Conservation (phyloP, 371 early-diverging fungal genomes). For the Zychaea mexicana region DNA sequence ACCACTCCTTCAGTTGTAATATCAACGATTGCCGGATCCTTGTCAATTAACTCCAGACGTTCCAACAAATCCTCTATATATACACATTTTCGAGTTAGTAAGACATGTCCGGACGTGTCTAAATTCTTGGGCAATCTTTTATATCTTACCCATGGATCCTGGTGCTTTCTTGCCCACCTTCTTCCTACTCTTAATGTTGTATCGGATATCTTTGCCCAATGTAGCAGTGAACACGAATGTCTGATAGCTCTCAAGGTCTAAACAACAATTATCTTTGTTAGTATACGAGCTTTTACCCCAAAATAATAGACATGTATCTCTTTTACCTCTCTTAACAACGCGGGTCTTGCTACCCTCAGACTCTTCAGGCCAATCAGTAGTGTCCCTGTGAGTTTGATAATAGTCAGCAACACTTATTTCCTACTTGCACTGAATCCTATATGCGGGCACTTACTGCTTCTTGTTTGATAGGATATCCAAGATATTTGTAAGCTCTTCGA, state of each 20-base stretch:
- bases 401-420: neutral
- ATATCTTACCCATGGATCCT: slow-evolving; percentile 33
- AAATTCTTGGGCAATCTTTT: neutral
- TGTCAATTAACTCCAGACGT: slow-evolving; percentile 75
- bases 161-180: slow-evolving; percentile 31
- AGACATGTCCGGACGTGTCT: neutral
- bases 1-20: slow-evolving; percentile 66
- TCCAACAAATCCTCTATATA: slow-evolving; percentile 67
- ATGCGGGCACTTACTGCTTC: slow-evolving; percentile 45
- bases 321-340: slow-evolving; percentile 2
- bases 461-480: slow-evolving; percentile 58
- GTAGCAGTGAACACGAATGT: slow-evolving; percentile 98
- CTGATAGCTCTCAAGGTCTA: slow-evolving; percentile 60
- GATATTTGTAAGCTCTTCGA: slow-evolving; percentile 74
- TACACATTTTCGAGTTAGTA: neutral
- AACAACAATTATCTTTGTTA: slow-evolving; percentile 11
- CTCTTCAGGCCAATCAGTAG: slow-evolving; percentile 46
- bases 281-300: no score
- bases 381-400: slow-evolving; percentile 19
- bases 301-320: no score
- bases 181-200: slow-evolving; percentile 55
- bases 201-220: slow-evolving; percentile 69
- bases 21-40: slow-evolving; percentile 71
- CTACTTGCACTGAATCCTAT: no score
- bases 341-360: slow-evolving; percentile 17